Evolutionary conservation across 371 early-diverging fungal genomes (phyloP).

Genomic region (Chytridium lagenaria): DNA sequence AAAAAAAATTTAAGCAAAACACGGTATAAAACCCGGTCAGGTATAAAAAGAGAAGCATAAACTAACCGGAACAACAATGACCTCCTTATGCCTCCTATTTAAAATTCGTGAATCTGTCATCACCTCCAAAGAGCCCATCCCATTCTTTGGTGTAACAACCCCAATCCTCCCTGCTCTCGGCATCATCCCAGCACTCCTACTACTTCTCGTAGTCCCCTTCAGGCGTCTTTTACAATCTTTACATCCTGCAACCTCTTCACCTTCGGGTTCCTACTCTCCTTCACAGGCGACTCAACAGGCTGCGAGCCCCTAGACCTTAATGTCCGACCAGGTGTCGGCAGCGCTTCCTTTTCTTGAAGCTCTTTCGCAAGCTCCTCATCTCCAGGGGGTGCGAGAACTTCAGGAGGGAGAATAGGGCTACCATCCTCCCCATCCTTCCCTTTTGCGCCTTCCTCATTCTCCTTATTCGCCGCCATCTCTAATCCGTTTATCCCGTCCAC

Average conservation of each 20-base stretch:
- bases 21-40: too few species aligned
- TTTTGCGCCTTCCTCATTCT: background rate
- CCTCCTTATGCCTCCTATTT: too few species aligned
- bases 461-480: background rate
- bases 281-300: background rate
- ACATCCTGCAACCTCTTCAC: background rate
- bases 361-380: conserved; percentile 8
- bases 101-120: too few species aligned
- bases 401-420: background rate
- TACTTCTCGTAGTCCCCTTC: too few species aligned
- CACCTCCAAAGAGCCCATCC: too few species aligned
- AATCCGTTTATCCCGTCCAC: background rate
- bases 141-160: too few species aligned
- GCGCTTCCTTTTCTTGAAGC: background rate
- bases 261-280: background rate
- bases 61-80: too few species aligned
- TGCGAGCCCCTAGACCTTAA: background rate
- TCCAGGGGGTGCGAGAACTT: conserved; percentile 3
- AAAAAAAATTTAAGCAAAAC: too few species aligned
- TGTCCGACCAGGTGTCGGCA: background rate
- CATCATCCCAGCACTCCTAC: too few species aligned
- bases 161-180: too few species aligned
- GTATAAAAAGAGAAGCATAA: too few species aligned
- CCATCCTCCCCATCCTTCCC: background rate
- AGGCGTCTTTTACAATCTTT: too few species aligned